Evolutionary conservation across 1,284 basidiomycete species (phyloP), one percentile per base, ranked within the genome.

Genomic region (Cryptococcus sp.): DNA sequence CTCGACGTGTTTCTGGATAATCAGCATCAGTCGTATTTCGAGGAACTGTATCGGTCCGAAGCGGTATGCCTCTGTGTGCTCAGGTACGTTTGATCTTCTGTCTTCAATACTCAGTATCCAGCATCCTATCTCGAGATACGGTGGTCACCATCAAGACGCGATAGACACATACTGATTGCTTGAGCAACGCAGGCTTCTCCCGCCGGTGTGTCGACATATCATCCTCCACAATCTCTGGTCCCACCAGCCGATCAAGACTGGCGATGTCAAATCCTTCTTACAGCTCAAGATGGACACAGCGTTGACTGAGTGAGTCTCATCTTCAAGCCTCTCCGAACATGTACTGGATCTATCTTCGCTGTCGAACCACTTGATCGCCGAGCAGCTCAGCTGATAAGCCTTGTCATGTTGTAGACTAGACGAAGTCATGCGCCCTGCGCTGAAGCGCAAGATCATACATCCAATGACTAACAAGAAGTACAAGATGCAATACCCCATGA

Each of bases 41-140:
- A 86, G 50, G 85, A 91, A 49, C 82, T 98, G 50, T 99, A 96
- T 76, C 85, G 88, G 70, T 86, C 87, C 19, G 93, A 95, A 20
- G 94, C 93, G 2, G 89, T 91, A 75, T 96, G 93, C 80, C 85
- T 99, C 38, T 91, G 93, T 46, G 88, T 99, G 75, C 93, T 97
- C 76, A 87, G 93, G 91, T 91, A 64, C 70, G 77, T 15, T 1
- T 1, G 19, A 10, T 8, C 7, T 13, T 22, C 31, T 11, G 17
- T 22, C 7, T 6, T 42, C 11, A 16, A 15, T 13, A 35, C 13
- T 35, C 31, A 35, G 10, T 35, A 35, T 35, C 7, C 5, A 35
- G n/a, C 10, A 8, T 35, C 25, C 25, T 3, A 6, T 56, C 3
- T 51, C n/a, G 44, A 40, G 22, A 17, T 16, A 17, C 47, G 3